These are phyloP conservation scores for Fusarium veterinarium DNA, from an alignment of 2,329 filamentous ascomycete genomes.

Conservation along the genomic window DNA sequence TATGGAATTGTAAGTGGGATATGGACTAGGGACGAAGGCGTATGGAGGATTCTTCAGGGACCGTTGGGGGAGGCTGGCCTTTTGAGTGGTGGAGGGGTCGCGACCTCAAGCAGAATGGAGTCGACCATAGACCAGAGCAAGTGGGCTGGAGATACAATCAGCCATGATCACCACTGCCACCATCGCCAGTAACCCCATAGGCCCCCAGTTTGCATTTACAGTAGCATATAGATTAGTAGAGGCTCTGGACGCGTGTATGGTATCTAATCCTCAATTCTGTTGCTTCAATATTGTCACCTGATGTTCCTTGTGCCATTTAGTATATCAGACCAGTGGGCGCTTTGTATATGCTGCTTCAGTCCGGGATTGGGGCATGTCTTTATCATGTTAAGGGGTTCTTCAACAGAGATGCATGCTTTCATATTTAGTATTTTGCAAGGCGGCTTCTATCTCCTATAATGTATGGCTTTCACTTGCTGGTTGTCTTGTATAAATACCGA, in stretches of 20 bases:
- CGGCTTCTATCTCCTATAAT: neutral
- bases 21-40: conserved; percentile 35
- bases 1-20: conserved; percentile 30
- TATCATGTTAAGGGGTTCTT: neutral
- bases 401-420: neutral
- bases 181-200: neutral
- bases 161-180: conserved; percentile 8
- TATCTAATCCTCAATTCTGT: conserved; percentile 40
- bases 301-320: neutral
- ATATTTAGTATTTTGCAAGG: neutral
- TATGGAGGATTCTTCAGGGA: conserved; percentile 31
- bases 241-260: conserved; percentile 41
- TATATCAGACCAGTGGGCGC: neutral
- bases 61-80: conserved; percentile 22
- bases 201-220: conserved; percentile 27
- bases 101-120: conserved; percentile 1
- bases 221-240: conserved; percentile 39
- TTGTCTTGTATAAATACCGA: neutral
- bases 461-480: neutral
- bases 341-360: neutral
- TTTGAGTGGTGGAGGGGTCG: conserved; percentile 18
- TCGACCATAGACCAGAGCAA: conserved; percentile 24
- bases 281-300: conserved; percentile 13
- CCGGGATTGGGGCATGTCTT: neutral
- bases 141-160: conserved; percentile 10